Percentiles rank a stretch among this genome's conserved stretches.
These are phyloP conservation scores for Claviceps digitariae DNA, from an alignment of 2,329 filamentous ascomycete genomes.

Conservation along the genomic window DNA sequence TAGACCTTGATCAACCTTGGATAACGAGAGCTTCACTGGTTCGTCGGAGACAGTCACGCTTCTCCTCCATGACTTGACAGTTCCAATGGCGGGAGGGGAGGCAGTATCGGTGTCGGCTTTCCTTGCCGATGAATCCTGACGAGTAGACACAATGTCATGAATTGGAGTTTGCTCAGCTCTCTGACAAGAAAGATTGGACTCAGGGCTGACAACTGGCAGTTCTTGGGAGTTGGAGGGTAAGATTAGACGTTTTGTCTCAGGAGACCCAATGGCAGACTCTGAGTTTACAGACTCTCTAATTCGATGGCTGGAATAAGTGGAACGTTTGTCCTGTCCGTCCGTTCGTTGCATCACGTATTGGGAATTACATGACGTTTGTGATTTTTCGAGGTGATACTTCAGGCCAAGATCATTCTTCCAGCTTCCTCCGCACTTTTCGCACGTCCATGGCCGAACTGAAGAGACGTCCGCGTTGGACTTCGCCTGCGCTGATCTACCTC, in stretches of 20 bases:
- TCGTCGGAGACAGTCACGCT: neutral
- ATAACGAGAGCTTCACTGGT: neutral
- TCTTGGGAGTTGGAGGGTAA: no score
- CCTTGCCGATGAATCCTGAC: neutral
- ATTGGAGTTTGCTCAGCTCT: neutral
- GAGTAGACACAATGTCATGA: neutral
- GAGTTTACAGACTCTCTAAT: neutral
- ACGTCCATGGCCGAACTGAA: constrained; percentile 26
- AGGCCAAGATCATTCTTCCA: constrained; percentile 48
- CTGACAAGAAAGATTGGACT: neutral
- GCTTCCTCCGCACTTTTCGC: constrained; percentile 36
- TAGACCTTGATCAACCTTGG: constrained; percentile 1
- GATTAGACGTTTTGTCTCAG: neutral
- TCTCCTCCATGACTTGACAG: constrained; percentile 5
- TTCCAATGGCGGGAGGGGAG: neutral
- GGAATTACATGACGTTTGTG: constrained; percentile 40
- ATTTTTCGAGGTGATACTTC: constrained; percentile 45
- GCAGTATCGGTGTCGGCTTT: neutral
- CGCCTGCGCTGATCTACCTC: constrained; percentile 3
- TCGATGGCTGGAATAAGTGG: neutral
- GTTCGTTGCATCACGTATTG: constrained; percentile 12
- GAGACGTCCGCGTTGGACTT: constrained; percentile 7
- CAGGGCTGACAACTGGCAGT: neutral
- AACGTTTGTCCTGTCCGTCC: constrained; percentile 9
- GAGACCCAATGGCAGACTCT: neutral